A percentile compares a stretch with the other conserved stretches of the same genome.
These are phyloP conservation scores for Adansonia digitata DNA, from an alignment of 345 rosid species.

Conservation along the genomic window DNA sequence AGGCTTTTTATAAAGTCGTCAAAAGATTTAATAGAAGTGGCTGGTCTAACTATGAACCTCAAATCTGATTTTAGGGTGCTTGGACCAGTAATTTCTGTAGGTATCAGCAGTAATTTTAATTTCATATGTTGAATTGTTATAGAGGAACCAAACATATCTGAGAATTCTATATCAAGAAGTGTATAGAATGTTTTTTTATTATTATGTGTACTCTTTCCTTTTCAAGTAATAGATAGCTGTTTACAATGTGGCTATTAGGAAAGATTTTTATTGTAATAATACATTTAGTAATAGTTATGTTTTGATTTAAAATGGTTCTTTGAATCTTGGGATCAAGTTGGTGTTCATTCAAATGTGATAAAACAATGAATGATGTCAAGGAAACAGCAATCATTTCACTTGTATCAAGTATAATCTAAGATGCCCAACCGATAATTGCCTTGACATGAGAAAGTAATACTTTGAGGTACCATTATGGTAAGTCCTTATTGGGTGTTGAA, in stretches of 20 bases:
- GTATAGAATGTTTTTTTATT: neutral
- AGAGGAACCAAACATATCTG: neutral
- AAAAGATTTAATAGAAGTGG: neutral
- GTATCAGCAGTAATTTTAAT: neutral
- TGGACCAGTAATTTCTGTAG: neutral
- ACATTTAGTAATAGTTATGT: neutral
- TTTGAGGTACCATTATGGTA: neutral
- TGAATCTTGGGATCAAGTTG: neutral
- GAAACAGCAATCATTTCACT: neutral
- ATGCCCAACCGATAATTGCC: neutral
- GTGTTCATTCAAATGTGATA: neutral
- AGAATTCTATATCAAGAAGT: neutral
- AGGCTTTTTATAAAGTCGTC: neutral
- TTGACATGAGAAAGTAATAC: neutral
- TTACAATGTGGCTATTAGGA: neutral
- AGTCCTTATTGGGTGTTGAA: neutral
- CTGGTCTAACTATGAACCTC: neutral
- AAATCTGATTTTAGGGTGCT: neutral
- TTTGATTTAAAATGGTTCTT: neutral
- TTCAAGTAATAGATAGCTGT: neutral
- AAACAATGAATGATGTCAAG: neutral
- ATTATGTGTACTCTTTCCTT: neutral
- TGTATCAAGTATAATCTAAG: neutral
- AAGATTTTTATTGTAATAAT: neutral
- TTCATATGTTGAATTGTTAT: neutral